Evolutionary conservation across 2,329 filamentous ascomycete species (phyloP).

Genomic region (Pseudogymnoascus sp.): DNA sequence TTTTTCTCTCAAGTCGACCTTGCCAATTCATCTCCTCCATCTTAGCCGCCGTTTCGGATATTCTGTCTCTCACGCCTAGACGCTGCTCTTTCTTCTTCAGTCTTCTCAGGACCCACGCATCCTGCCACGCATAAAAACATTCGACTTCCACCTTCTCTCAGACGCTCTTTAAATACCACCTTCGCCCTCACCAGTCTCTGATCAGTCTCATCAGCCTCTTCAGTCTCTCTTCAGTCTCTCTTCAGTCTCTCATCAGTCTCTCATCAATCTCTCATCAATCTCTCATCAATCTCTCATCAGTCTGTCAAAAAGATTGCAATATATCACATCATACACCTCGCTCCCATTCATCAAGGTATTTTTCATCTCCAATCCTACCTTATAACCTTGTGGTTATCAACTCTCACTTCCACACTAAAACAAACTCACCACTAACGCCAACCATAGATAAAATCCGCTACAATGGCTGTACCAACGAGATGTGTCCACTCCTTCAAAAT

Average conservation of each 20-base stretch:
- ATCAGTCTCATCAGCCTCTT: too few species aligned
- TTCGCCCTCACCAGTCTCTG: neutral
- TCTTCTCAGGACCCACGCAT: neutral
- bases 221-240: too few species aligned
- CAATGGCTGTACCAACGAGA: constrained; percentile 45
- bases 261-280: too few species aligned
- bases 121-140: neutral
- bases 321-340: neutral
- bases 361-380: neutral
- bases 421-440: neutral
- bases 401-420: neutral
- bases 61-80: neutral
- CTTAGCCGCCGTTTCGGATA: constrained; percentile 5
- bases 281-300: neutral
- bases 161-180: neutral
- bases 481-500: constrained; percentile 57
- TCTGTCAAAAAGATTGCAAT: neutral
- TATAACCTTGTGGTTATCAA: neutral
- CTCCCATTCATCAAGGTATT: neutral
- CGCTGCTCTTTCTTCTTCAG: neutral
- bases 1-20: neutral
- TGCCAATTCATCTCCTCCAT: neutral
- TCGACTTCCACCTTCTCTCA: neutral
- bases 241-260: too few species aligned
- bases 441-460: neutral